Evolutionary conservation across 1,284 basidiomycete species (phyloP), one percentile per base, ranked within the genome.

Genomic region (Sporisorium scitamineum): DNA sequence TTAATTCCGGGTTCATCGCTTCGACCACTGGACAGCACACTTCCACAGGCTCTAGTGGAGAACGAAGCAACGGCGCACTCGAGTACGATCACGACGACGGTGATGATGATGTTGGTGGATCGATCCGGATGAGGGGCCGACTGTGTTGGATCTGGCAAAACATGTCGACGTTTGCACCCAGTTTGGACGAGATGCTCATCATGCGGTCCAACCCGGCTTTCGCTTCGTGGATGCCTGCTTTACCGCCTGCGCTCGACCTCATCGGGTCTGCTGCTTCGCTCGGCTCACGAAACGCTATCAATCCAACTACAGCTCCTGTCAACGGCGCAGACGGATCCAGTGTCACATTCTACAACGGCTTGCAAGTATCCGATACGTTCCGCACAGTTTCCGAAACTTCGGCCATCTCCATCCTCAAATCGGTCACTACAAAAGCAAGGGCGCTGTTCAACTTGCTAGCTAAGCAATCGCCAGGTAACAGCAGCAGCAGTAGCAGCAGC

Each of bases 401-500:
- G 22, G 79, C 79, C 2, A 68, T 80, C 34, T 78, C 78, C 14
- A 76, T 79, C 24, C 74, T 80, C 61, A 72, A 76, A 26, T 78
- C 76, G 10, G 79, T 80, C 26, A 80, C 79, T 1, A 60, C 60
- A 2, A 80, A 79, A 26, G 79, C 79, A 2, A 45, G 76, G 6
- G 76, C 76, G 9, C 77, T 80, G 34, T 80, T 80, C 67, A 70
- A 70, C 32, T 31, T 76, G 13, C 27, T 80, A 5, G 79, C 76
- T 9, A 70, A 71, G 26, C 63, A 72, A 37, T 45, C 54, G 18
- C 39, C 66, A 8, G 51, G 56, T 3, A 10, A 3, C 10, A 20
- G 18, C 37, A 26, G 27, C 5, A 45, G 13, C n/a, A n/a, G n/a
- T n/a, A 10, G 5, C 10, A 20, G 18, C 37, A 26, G 27, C 5